Base-by-base conservation (phyloP, 202 grass and related monocot species). In the Zizania palustris region DNA sequence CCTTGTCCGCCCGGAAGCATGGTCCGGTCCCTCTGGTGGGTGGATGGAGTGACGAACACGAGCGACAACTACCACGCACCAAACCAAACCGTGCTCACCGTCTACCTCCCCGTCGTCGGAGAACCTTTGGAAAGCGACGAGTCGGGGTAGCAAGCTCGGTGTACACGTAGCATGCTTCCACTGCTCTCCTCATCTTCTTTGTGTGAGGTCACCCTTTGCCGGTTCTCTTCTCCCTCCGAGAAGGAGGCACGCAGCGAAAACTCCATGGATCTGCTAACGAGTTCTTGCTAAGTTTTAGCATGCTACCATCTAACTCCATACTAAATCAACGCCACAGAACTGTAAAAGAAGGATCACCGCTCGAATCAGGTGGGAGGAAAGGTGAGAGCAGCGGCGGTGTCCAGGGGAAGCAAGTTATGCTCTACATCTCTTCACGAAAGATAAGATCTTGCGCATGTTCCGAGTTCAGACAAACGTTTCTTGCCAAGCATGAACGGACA, bases 21-120 rank as follows among this genome's bases (percentile, higher is more conserved):
- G 28, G 28, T 28, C n/a, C n/a, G n/a, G n/a, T n/a, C n/a, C n/a
- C n/a, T n/a, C 28, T 28, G 28, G 28, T 28, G 28, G 1, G 2
- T 28, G 28, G 28, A 28, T 28, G 28, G 13, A 64, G 10, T 10
- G 81, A 65, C 14, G 48, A 48, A 16, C 7, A 51, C 51, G 36
- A 20, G 67, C 44, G 37, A 85, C 83, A 67, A 28, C 28, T 28
- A 28, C 28, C 43, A 53, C 62, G 69, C 69, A 68, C 69, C 53
- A 6, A 72, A 40, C 68, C 28, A 28, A 28, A 28, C 28, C 28
- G 28, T 28, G 28, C 28, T 28, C 28, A 28, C 28, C 28, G 2
- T 28, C 28, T 28, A 28, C 28, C 28, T 28, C 2, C 1, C 28
- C 28, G 28, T 4, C 19, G 41, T 64, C 33, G 11, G 45, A 40